A percentile compares a stretch with the other conserved stretches of the same genome.
Evolutionary conservation across 805 yeast genomes (phyloP).

Genomic region (Phaffomyces antillensis): DNA sequence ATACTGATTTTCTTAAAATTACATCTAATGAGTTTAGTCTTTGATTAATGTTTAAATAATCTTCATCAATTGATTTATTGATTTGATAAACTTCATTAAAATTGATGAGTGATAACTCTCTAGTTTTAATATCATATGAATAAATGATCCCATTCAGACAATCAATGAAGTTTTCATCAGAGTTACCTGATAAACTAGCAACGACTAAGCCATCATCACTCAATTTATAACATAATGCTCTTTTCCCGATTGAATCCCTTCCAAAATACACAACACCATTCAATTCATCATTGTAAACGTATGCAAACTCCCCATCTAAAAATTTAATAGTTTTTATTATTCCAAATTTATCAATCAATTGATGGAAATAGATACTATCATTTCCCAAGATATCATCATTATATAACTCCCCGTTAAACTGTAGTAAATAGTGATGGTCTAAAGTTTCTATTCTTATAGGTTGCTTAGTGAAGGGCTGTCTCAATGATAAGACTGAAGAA

Average conservation of each 20-base stretch:
- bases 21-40: conserved; percentile 20
- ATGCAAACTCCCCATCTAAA: conserved; percentile 83
- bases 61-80: conserved; percentile 16
- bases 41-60: conserved; percentile 3
- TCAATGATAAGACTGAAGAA: conserved; percentile 67
- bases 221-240: conserved; percentile 53
- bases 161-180: conserved; percentile 35
- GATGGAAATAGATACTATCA: conserved; percentile 47
- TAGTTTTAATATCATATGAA: conserved; percentile 27
- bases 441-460: conserved; percentile 35
- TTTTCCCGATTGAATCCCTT: conserved; percentile 74
- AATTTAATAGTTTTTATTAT: conserved; percentile 34
- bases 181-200: conserved; percentile 36
- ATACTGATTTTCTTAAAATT: conserved; percentile 33
- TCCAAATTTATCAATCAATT: conserved; percentile 5
- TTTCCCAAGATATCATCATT: conserved; percentile 48
- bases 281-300: conserved; percentile 37
- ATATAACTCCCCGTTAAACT: conserved; percentile 90
- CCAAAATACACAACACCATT: conserved; percentile 57
- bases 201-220: conserved; percentile 33
- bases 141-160: conserved; percentile 50
- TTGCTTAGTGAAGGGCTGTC: conserved; percentile 75
- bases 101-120: conserved; percentile 13
- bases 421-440: conserved; percentile 39
- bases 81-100: conserved; percentile 15